phyloP scores from a whole-genome alignment of 257 asterid species.

The Lavandula angustifolia region DNA sequence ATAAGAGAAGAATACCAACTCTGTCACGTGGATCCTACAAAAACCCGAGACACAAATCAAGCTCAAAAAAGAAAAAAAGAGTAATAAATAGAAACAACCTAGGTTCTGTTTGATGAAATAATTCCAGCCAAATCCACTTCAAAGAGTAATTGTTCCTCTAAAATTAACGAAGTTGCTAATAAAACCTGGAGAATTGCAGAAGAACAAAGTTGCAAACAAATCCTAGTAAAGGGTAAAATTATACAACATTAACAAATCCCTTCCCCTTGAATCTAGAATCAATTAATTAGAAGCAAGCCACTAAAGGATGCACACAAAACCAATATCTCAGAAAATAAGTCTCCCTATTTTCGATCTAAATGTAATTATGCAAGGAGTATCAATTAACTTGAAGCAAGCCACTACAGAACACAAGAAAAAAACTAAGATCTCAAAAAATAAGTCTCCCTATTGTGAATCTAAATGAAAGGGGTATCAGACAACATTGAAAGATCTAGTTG shows the following conservation, averaged over 20 bases:
- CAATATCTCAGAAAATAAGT: slow-evolving; percentile 8
- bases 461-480: background rate
- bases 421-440: slow-evolving; percentile 8
- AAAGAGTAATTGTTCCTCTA: background rate
- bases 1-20: background rate
- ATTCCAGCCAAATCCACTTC: background rate
- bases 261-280: background rate
- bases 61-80: background rate
- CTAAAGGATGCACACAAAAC: slow-evolving; percentile 7
- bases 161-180: slow-evolving; percentile 8
- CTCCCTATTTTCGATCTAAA: slow-evolving; percentile 11
- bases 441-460: slow-evolving; percentile 9
- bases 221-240: background rate
- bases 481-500: no score
- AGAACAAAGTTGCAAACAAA: slow-evolving; percentile 3
- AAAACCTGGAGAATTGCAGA: background rate
- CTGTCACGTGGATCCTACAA: background rate
- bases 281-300: slow-evolving; percentile 21
- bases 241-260: background rate
- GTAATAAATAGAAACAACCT: background rate
- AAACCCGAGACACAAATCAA: slow-evolving; percentile 7
- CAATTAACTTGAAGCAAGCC: slow-evolving; percentile 19
- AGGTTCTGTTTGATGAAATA: background rate
- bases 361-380: background rate
- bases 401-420: slow-evolving; percentile 15